Base-by-base conservation (phyloP, 208 protist species). In the Trypanosoma avium region DNA sequence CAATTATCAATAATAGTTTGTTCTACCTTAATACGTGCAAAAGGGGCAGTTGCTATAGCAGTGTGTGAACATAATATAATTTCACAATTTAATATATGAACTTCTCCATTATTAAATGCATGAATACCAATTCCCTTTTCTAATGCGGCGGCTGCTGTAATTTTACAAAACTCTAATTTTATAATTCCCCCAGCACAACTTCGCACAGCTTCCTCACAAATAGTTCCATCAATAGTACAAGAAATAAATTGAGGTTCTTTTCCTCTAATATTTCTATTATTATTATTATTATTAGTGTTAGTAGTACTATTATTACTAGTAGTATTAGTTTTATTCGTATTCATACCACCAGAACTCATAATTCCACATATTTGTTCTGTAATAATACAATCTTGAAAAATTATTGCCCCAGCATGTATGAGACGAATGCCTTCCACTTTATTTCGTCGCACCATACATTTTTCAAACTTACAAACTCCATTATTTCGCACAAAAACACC, bases 1-100 rank as follows among this genome's bases (percentile, higher is more conserved):
- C 75, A 81, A 5, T 46, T 26, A 15, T 62, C 53, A 47, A 81
- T 50, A 6, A 49, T 73, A 29, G 56, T 61, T 12, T 77, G 29
- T 15, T 69, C 60, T 42, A 67, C 50, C 52, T 32, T 3, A 22
- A 59, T 42, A n/a, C 27, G 52, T 48, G 69, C 43, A 1, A 1
- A 15, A 1, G 61, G 40, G 24, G 61, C 57, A 27, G 61, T 22
- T 0, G 24, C 29, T 26, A 77, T 13, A 3, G 64, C 75, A 32
- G 38, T 59, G 26, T 36, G 36, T n/a, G 75, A 22, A 32, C 75
- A 81, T 13, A 30, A 22, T 0, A 17, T 43, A 10, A 81, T 32
- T 17, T 71, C 62, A 58, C 61, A 68, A 3, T 54, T 30, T 7
- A 53, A 48, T 15, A 72, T 7, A 0, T 33, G 19, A 24, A 77